Evolutionary conservation across 2,329 filamentous ascomycete species (phyloP), one percentile per base, ranked within the genome.

Genomic region (Cercospora zeina): DNA sequence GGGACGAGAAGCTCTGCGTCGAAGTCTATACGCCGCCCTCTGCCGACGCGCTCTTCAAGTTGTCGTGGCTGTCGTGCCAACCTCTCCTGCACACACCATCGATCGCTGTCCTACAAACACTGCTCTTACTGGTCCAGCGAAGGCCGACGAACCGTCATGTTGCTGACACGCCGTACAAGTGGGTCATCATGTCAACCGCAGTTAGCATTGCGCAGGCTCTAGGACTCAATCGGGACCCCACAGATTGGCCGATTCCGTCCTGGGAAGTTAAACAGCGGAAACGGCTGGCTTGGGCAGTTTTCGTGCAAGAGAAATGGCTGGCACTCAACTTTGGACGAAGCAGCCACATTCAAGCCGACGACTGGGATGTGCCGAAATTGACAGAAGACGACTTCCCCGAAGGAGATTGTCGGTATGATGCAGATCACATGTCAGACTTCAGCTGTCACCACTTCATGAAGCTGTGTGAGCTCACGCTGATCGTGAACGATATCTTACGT

Each of bases 251-350:
- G 10, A 83, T 89, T 45, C 85, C 86, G 1, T 74, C 77, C 0
- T 88, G 85, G 85, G 87, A 89, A 68, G 81, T 84, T 58, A 83
- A 85, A 0, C 75, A 88, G 16, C 77, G 87, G 13, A 83, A 84
- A 68, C 77, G 87, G 13, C 74, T 89, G 0, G 85, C 83, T 0
- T 89, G 87, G 86, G 85, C 82, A 1, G 73, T 87, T 0, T 88
- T 82, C 65, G 85, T 87, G 79, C 86, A 88, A 69, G 86, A 89
- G 65, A 85, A 83, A 68, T 87, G 83, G 85, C 81, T 82, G 2
- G 80, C 82, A 2, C 76, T 85, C 37, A 80, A 84, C 30, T 82
- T 85, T 65, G 85, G 85, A 7, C 77, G 84, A 27, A 84, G 83
- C 10, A 82, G 81, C 24, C 80, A 85, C 56, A 82, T 87, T 24